Percentiles rank a stretch among this genome's conserved stretches.
phyloP scores from a whole-genome alignment of 176 grass and related monocot genomes.

The Cenchrus purpureus region DNA sequence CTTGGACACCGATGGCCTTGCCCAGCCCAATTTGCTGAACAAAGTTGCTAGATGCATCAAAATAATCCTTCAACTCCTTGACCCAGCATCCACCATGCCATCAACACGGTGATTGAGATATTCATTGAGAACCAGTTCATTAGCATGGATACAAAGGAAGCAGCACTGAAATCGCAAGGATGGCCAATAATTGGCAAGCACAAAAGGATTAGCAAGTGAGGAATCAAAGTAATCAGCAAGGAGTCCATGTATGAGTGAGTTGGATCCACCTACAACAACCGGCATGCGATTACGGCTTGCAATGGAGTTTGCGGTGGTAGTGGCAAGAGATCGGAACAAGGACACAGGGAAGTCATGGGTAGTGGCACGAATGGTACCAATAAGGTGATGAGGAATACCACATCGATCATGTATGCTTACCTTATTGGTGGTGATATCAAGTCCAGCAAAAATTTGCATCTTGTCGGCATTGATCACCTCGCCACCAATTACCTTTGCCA shows the following conservation, averaged over 20 bases:
- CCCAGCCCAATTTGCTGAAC: background rate
- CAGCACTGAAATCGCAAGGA: slow-evolving; percentile 33
- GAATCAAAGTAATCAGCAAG: slow-evolving; percentile 20
- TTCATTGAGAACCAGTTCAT: background rate
- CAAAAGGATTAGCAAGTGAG: background rate
- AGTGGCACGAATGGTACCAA: slow-evolving; percentile 18
- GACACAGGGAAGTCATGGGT: too few species aligned
- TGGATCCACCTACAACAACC: slow-evolving; percentile 51
- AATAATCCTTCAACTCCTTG: background rate
- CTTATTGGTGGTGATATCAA: slow-evolving; percentile 66
- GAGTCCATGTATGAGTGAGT: slow-evolving; percentile 53
- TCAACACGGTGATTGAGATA: background rate
- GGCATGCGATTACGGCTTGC: slow-evolving; percentile 20
- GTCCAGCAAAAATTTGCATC: slow-evolving; percentile 55
- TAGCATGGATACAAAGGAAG: slow-evolving; percentile 47
- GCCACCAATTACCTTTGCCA: slow-evolving; percentile 32
- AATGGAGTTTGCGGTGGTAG: slow-evolving; percentile 16
- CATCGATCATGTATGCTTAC: slow-evolving; percentile 27
- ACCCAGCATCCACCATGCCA: background rate
- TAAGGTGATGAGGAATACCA: slow-evolving; percentile 49
- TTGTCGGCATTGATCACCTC: slow-evolving; percentile 60
- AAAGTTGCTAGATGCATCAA: background rate
- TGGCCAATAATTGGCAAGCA: background rate
- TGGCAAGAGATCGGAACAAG: slow-evolving; percentile 7
- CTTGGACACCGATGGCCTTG: background rate